phyloP scores from a whole-genome alignment of 805 yeast species.

The Starmerella floricola region DNA sequence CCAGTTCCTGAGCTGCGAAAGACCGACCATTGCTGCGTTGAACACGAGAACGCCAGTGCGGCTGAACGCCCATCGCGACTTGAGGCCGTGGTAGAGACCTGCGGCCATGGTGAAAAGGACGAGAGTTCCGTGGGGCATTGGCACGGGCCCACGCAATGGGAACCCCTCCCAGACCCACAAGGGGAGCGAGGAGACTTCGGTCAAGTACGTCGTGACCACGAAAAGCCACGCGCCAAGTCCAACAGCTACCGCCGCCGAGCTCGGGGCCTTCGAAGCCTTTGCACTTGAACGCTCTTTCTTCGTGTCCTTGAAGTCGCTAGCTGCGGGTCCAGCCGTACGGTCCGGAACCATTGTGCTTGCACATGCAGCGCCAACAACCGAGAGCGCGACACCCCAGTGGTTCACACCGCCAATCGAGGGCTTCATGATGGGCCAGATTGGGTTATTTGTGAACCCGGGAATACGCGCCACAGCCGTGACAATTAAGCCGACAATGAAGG shows the following conservation, averaged over 20 bases:
- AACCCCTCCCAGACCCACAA: conserved; percentile 96
- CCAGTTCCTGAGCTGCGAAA: conserved; percentile 54
- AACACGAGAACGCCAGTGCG: conserved; percentile 35
- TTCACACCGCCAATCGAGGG: conserved; percentile 78
- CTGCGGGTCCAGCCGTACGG: background rate
- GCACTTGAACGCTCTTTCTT: no score
- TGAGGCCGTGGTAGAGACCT: conserved; percentile 43
- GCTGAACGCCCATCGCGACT: conserved; percentile 25
- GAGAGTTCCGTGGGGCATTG: conserved; percentile 66
- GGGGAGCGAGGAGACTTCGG: conserved; percentile 78
- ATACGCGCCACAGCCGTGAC: conserved; percentile 64
- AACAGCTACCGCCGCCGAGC: conserved; percentile 33
- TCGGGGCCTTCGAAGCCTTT: conserved; percentile 26
- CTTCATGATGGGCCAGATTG: conserved; percentile 93
- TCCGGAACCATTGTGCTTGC: conserved; percentile 30
- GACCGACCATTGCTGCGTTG: conserved; percentile 38
- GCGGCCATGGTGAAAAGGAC: conserved; percentile 46
- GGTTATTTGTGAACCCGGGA: conserved; percentile 73
- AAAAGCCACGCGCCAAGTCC: conserved; percentile 73
- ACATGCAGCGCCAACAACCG: conserved; percentile 49
- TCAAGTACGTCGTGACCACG: conserved; percentile 57
- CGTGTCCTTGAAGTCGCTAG: background rate
- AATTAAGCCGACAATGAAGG: conserved; percentile 61
- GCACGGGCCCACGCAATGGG: conserved; percentile 75
- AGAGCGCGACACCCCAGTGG: conserved; percentile 51